Conservation (phyloP, 2,329 filamentous ascomycete genomes). For the Beauveria scarabaeidicola region DNA sequence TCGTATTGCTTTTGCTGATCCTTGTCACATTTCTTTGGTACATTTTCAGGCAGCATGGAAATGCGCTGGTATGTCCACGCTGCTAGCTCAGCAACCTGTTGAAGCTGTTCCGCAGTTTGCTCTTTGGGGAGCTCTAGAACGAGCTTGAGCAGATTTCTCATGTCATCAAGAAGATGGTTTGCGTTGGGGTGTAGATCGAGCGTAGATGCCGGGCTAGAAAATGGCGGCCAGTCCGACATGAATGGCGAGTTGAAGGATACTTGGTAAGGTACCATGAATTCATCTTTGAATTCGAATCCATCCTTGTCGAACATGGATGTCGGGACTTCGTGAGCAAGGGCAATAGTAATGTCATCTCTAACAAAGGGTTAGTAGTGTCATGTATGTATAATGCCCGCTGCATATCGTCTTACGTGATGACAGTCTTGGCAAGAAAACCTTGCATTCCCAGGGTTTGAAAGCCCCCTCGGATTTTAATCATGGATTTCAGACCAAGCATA, state of each 20-base stretch:
- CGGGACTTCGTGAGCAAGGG: constrained; percentile 37
- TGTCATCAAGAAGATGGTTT: constrained; percentile 42
- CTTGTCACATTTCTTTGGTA: constrained; percentile 10
- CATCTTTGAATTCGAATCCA: constrained; percentile 34
- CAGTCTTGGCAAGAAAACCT: constrained; percentile 38
- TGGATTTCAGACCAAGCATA: constrained; percentile 37
- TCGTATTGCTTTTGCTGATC: background rate
- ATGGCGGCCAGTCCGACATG: constrained; percentile 32
- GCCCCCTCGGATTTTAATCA: constrained; percentile 40
- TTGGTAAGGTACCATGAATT: constrained; percentile 30
- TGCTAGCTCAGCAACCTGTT: constrained; percentile 31
- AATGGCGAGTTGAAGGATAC: constrained; percentile 40
- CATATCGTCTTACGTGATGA: constrained; percentile 33
- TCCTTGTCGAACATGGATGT: constrained; percentile 32
- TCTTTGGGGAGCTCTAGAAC: constrained; percentile 31
- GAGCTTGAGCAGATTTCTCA: constrained; percentile 37
- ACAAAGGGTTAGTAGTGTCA: constrained; percentile 12
- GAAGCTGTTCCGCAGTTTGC: constrained; percentile 27
- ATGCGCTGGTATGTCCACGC: constrained; percentile 33
- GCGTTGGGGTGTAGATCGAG: constrained; percentile 38
- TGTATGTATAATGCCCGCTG: background rate
- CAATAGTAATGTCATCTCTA: constrained; percentile 40
- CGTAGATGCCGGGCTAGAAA: constrained; percentile 31
- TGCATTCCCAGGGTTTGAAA: constrained; percentile 37
- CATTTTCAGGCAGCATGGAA: constrained; percentile 22